phyloP scores from a whole-genome alignment of 257 asterid genomes.

The Solanum microdontum region DNA sequence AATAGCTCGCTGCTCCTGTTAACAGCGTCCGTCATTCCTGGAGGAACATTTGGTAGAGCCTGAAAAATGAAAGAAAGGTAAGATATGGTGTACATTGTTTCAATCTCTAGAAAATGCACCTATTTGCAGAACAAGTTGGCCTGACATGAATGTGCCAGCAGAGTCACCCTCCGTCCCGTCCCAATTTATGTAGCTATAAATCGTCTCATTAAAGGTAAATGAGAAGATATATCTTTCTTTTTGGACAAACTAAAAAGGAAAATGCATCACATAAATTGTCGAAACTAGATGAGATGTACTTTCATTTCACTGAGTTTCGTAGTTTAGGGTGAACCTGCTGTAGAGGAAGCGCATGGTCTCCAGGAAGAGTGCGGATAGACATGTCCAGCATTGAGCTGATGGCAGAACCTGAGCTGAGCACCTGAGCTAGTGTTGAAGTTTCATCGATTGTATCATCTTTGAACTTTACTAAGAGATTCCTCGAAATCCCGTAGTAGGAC shows the following conservation, averaged over 20 bases:
- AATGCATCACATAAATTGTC: neutral
- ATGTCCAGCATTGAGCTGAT: conserved; percentile 88
- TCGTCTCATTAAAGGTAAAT: neutral
- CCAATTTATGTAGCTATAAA: neutral
- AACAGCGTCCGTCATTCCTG: conserved; percentile 89
- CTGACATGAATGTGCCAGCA: neutral
- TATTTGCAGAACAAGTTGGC: neutral
- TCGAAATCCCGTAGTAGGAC: conserved; percentile 83
- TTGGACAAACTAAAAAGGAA: neutral
- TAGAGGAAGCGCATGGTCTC: conserved; percentile 90
- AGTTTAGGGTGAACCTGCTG: conserved; percentile 53
- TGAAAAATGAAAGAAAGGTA: conserved; percentile 12
- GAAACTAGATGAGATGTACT: neutral
- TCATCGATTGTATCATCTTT: conserved; percentile 87
- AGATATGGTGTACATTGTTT: neutral
- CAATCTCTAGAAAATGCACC: neutral
- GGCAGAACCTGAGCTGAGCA: conserved; percentile 86
- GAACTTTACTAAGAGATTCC: conserved; percentile 83
- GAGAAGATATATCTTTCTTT: neutral
- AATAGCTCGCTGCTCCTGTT: conserved; percentile 78
- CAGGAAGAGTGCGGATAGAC: conserved; percentile 82
- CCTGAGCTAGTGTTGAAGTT: conserved; percentile 73
- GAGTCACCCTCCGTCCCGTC: neutral
- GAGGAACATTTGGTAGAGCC: conserved; percentile 87
- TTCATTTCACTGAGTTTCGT: neutral